Evolutionary conservation across 139 green algal species (phyloP).

Genomic region (Coelastrella sp.): DNA sequence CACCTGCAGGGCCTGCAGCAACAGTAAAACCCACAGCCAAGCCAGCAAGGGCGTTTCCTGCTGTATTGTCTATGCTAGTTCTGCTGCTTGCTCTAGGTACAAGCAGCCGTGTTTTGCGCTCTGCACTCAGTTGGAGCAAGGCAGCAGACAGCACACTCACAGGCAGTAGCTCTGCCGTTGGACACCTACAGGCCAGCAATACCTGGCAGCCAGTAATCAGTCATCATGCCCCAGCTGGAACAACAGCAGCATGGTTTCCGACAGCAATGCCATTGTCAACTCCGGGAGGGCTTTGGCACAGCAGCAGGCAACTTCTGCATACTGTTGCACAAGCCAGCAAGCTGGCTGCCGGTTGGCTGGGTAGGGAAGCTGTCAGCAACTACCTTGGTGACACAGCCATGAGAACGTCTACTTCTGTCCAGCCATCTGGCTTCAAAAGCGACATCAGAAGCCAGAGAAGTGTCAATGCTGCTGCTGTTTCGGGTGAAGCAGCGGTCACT

Average conservation of each 20-base stretch:
- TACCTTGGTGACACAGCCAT: no score
- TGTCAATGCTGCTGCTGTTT: no score
- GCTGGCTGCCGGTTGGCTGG: no score
- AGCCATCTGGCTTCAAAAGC: no score
- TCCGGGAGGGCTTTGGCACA: neutral
- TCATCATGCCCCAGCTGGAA: neutral
- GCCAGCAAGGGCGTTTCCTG: neutral
- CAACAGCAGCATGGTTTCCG: neutral
- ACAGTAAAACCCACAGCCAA: neutral
- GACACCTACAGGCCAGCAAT: neutral
- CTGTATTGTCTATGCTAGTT: neutral
- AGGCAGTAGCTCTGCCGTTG: neutral
- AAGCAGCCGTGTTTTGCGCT: neutral
- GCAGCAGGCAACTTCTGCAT: no score
- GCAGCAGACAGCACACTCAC: neutral
- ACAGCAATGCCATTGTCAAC: neutral
- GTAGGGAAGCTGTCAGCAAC: no score
- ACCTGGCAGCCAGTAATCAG: neutral
- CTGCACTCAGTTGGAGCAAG: neutral
- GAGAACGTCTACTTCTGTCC: no score
- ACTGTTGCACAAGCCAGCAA: no score
- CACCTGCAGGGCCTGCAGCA: neutral
- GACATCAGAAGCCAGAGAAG: neutral
- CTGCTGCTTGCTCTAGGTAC: neutral
- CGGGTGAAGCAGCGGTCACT: constrained; percentile 8